Conservation (phyloP, 768 basidiomycete genomes). For the Rhizopogon salebrosus region DNA sequence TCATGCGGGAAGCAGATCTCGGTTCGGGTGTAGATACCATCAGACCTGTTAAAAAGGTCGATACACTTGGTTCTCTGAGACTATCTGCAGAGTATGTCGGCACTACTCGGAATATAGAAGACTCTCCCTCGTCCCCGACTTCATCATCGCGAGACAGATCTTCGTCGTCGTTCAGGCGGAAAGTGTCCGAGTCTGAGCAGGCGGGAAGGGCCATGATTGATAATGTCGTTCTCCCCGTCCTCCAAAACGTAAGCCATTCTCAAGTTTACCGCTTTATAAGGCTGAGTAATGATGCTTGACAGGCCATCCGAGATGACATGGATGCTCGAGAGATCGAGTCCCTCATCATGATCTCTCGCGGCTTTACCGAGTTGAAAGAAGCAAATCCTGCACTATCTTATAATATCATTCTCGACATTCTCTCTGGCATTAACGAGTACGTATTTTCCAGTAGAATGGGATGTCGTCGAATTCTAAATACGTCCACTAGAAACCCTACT, state of each 20-base stretch:
- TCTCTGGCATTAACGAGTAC: slow-evolving; percentile 89
- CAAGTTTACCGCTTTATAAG: neutral
- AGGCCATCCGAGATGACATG: slow-evolving; percentile 81
- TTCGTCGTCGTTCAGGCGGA: slow-evolving; percentile 40
- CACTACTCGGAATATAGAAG: slow-evolving; percentile 53
- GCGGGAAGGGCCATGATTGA: slow-evolving; percentile 71
- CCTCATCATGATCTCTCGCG: slow-evolving; percentile 82
- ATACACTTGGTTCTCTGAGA: slow-evolving; percentile 69
- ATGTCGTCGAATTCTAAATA: slow-evolving; percentile 4
- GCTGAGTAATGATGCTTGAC: slow-evolving; percentile 6
- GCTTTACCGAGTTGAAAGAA: slow-evolving; percentile 81
- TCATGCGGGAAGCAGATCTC: slow-evolving; percentile 77
- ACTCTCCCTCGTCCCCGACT: slow-evolving; percentile 34
- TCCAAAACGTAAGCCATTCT: slow-evolving; percentile 56
- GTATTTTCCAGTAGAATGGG: slow-evolving; percentile 24
- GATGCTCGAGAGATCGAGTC: slow-evolving; percentile 86
- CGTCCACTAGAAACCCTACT: slow-evolving; percentile 56
- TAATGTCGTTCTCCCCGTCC: slow-evolving; percentile 77
- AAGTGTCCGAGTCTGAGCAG: slow-evolving; percentile 51
- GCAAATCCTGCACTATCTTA: slow-evolving; percentile 85
- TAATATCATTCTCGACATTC: slow-evolving; percentile 81
- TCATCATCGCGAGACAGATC: slow-evolving; percentile 34
- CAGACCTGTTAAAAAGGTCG: slow-evolving; percentile 89
- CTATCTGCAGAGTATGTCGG: slow-evolving; percentile 81
- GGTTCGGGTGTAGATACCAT: slow-evolving; percentile 88